These are phyloP conservation scores for Gossypium gossypioides DNA, from an alignment of 441 rosid genomes.

Conservation along the genomic window DNA sequence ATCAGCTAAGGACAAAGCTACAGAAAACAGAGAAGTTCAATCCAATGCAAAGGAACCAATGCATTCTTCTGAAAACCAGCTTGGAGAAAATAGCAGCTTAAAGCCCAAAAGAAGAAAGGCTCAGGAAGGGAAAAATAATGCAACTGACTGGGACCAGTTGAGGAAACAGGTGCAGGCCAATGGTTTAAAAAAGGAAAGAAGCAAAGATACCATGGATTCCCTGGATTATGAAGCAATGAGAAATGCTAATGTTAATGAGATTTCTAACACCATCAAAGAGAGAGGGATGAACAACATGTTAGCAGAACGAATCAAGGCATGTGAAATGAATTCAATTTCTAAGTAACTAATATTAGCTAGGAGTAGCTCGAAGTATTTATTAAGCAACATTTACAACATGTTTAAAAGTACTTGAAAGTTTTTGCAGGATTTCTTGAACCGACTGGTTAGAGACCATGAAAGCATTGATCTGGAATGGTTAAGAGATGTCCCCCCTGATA, in stretches of 20 bases:
- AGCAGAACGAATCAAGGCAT: slow-evolving; percentile 86
- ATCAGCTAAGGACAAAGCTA: slow-evolving; percentile 20
- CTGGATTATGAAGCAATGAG: slow-evolving; percentile 84
- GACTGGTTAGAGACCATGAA: slow-evolving; percentile 69
- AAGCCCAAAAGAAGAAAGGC: slow-evolving; percentile 46
- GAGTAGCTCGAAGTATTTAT: slow-evolving; percentile 14
- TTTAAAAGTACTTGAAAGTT: slow-evolving; percentile 18
- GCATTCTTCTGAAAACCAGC: slow-evolving; percentile 21
- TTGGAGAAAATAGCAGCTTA: slow-evolving; percentile 26
- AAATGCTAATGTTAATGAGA: slow-evolving; percentile 37
- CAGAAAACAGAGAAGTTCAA: slow-evolving; percentile 23
- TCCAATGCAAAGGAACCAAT: slow-evolving; percentile 31
- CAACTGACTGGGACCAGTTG: slow-evolving; percentile 72
- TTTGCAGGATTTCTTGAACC: slow-evolving; percentile 76
- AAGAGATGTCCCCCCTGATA: slow-evolving; percentile 65
- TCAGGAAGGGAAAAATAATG: slow-evolving; percentile 34
- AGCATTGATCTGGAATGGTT: slow-evolving; percentile 89
- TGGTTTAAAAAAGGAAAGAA: slow-evolving; percentile 43
- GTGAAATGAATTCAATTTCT: slow-evolving; percentile 9
- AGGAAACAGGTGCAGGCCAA: slow-evolving; percentile 43
- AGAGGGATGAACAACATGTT: slow-evolving; percentile 94
- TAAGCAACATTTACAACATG: not conserved
- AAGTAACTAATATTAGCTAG: slow-evolving; percentile 11
- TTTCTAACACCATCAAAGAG: slow-evolving; percentile 62
- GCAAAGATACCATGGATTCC: slow-evolving; percentile 56